Conservation (phyloP, 768 basidiomycete species). For the Lentinula edodes region DNA sequence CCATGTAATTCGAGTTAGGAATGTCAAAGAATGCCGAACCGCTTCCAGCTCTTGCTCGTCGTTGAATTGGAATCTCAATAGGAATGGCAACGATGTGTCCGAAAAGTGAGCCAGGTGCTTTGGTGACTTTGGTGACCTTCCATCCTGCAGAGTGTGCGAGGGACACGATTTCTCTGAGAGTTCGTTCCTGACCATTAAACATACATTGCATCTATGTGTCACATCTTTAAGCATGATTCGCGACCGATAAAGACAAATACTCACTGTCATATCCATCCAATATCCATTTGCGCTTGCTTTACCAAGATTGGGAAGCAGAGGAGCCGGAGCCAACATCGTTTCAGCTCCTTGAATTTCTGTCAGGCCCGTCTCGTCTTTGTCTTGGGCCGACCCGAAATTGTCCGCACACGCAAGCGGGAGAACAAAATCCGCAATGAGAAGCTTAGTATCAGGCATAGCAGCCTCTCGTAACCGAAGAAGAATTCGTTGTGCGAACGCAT, state of each 20-base stretch:
- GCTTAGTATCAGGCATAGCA: slow-evolving; percentile 45
- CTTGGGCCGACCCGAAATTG: slow-evolving; percentile 19
- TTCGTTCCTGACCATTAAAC: slow-evolving; percentile 68
- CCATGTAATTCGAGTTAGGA: slow-evolving; percentile 4
- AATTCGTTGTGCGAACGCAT: slow-evolving; percentile 44
- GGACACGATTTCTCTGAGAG: slow-evolving; percentile 54
- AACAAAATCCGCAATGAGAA: slow-evolving; percentile 70
- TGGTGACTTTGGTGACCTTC: slow-evolving; percentile 51
- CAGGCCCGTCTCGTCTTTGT: slow-evolving; percentile 18
- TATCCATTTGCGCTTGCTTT: slow-evolving; percentile 57
- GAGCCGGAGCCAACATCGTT: slow-evolving; percentile 47
- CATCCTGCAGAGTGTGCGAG: slow-evolving; percentile 55
- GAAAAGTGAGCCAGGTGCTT: slow-evolving; percentile 60
- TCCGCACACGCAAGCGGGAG: slow-evolving; percentile 68
- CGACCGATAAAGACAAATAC: slow-evolving; percentile 10
- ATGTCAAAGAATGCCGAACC: slow-evolving; percentile 20
- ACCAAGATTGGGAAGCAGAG: slow-evolving; percentile 69
- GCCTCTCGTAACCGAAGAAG: slow-evolving; percentile 40
- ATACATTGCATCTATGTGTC: slow-evolving; percentile 55
- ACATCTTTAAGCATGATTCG: not conserved
- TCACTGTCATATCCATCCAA: slow-evolving; percentile 48
- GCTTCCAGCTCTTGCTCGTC: slow-evolving; percentile 16
- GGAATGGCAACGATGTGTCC: slow-evolving; percentile 70
- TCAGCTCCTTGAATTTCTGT: slow-evolving; percentile 48
- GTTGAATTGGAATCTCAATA: slow-evolving; percentile 37